Conservation (phyloP, 495 filamentous ascomycete species). For the Xylaria bambusicola region DNA sequence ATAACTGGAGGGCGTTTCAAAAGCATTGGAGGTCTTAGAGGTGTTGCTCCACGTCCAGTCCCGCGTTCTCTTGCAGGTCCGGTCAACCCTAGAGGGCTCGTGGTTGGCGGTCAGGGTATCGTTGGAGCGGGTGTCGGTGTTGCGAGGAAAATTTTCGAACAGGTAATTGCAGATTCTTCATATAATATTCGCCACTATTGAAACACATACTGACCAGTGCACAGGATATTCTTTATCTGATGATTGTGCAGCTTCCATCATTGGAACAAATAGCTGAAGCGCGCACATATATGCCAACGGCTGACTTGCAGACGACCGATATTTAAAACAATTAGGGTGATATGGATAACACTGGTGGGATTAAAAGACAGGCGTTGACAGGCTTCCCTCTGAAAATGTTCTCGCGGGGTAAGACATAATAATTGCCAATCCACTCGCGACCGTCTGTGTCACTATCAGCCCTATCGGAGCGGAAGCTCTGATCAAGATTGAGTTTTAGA, state of each 20-base stretch:
- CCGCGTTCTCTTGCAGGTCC: too few relatives aligned
- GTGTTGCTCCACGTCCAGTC: not conserved
- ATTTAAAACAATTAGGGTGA: too few relatives aligned
- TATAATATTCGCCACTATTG: not conserved
- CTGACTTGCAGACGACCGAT: too few relatives aligned
- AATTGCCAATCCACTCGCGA: too few relatives aligned
- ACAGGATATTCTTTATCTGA: constrained; percentile 53
- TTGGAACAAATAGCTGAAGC: constrained; percentile 44
- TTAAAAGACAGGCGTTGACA: too few relatives aligned
- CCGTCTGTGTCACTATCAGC: too few relatives aligned
- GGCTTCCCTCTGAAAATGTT: too few relatives aligned
- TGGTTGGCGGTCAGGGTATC: not conserved
- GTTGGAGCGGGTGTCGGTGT: not conserved
- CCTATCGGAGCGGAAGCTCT: too few relatives aligned
- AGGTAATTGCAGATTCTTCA: not conserved
- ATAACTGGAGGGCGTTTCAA: constrained; percentile 47
- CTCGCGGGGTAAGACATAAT: too few relatives aligned
- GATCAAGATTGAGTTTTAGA: too few relatives aligned
- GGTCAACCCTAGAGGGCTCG: not conserved
- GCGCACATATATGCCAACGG: too few relatives aligned
- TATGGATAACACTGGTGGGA: too few relatives aligned
- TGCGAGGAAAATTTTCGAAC: constrained; percentile 9
- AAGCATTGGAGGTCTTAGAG: constrained; percentile 19
- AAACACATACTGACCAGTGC: constrained; percentile 23
- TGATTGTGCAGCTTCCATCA: constrained; percentile 55